Percentiles rank a stretch among this genome's conserved stretches.
Evolutionary conservation across 2,329 filamentous ascomycete genomes (phyloP).

Genomic region (Sclerotinia borealis): DNA sequence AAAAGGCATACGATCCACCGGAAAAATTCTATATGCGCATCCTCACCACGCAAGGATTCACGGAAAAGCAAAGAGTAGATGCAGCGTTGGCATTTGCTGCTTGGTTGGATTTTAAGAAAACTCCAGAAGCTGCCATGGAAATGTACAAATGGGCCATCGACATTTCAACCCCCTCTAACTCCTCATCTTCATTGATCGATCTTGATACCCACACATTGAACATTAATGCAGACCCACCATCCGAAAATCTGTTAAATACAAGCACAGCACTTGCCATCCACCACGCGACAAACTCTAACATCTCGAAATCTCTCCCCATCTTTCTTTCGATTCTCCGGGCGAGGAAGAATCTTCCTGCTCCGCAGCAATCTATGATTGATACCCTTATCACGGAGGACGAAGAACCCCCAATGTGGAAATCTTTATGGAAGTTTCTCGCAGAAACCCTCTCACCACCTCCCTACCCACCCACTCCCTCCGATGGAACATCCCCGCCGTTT

Average conservation of each 20-base stretch:
- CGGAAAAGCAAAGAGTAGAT: conserved; percentile 69
- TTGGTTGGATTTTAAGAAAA: conserved; percentile 73
- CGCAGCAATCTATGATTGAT: conserved; percentile 27
- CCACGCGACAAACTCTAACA: conserved; percentile 62
- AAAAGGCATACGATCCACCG: conserved; percentile 60
- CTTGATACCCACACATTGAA: conserved; percentile 57
- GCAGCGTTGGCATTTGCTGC: conserved; percentile 78
- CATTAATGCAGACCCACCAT: conserved; percentile 49
- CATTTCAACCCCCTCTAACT: conserved; percentile 55
- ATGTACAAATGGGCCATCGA: conserved; percentile 73
- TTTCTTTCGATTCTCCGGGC: conserved; percentile 80
- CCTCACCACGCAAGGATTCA: conserved; percentile 73
- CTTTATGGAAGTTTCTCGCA: conserved; percentile 29
- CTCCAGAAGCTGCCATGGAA: conserved; percentile 58
- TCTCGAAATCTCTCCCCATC: conserved; percentile 69
- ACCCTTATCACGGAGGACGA: conserved; percentile 16
- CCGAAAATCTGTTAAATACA: conserved; percentile 67
- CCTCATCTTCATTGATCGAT: conserved; percentile 47
- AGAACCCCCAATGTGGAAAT: conserved; percentile 20
- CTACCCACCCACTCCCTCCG: conserved; percentile 65
- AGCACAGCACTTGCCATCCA: conserved; percentile 75
- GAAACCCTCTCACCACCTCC: conserved; percentile 42
- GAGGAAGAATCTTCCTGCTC: conserved; percentile 52
- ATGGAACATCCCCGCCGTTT: conserved; percentile 61
- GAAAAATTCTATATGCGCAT: conserved; percentile 78